Base-by-base conservation (phyloP, 345 rosid species). In the Salix suchowensis region DNA sequence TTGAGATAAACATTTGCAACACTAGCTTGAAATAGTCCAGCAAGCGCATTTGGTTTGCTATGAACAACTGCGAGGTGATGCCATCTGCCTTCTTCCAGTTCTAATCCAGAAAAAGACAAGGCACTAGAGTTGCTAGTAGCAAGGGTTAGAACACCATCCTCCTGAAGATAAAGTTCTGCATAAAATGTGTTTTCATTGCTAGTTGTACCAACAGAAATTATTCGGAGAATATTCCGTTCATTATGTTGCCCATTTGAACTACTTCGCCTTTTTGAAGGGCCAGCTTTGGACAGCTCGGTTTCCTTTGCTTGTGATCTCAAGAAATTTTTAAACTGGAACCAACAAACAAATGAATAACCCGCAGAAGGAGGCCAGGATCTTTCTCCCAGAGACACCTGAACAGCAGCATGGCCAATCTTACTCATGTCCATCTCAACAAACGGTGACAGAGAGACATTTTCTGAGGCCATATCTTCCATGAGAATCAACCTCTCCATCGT, bases 291-390 rank as follows among this genome's bases (percentile, higher is more conserved):
- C 73, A 79, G 80, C 79, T 92, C 97, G 28, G 68, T 64, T 60
- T 91, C 98, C 82, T 89, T 94, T 72, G 82, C 83, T 73, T 88
- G 97, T 67, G 88, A 76, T 81, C 86, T 90, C 72, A 91, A 85
- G 71, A 91, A 88, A 76, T 94, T 88, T 48, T 78, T 91, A 78
- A 90, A 92, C 88, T 96, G 97, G 84, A 96, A 96, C 99, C 99
- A 96, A 78, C 99, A 94, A 75, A 85, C 93, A 85, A 96, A 96
- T 68, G 99, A 96, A 91, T 96, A 96, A 61, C 99, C 99, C 79
- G 97, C 99, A 69, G 98, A 97, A 83, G 98, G 99, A 79, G 99
- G 99, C 99, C 99, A 96, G 70, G 99, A 94, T 88, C 99, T 90
- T 85, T 94, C 99, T 79, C 99, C 99, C 37, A 96, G 84, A 76